phyloP scores from a whole-genome alignment of 1,284 basidiomycete genomes.

The Ceratobasidium theobromae region DNA sequence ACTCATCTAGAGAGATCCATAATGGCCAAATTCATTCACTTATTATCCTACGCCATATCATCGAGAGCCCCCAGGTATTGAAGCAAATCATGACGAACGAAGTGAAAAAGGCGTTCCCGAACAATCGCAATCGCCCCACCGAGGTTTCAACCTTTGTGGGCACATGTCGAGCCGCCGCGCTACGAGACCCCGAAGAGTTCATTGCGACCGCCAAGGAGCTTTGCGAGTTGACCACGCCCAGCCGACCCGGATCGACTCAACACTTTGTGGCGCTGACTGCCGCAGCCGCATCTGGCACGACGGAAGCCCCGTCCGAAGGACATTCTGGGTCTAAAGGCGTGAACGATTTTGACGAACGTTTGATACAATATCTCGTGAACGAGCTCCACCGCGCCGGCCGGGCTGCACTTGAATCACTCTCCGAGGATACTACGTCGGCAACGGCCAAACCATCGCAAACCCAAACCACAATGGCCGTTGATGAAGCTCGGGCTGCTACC shows the following conservation, averaged over 20 bases:
- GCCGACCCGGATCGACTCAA: conserved; percentile 54
- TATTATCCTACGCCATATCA: conserved; percentile 85
- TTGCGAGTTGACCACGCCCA: conserved; percentile 69
- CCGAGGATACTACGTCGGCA: conserved; percentile 22
- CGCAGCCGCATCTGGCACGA: conserved; percentile 35
- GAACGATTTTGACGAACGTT: conserved; percentile 11
- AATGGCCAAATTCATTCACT: conserved; percentile 83
- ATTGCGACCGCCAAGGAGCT: conserved; percentile 69
- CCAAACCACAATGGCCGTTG: conserved; percentile 24
- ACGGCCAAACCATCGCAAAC: conserved; percentile 5
- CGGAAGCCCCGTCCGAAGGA: conserved; percentile 14
- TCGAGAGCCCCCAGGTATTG: conserved; percentile 74
- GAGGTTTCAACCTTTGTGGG: conserved; percentile 78
- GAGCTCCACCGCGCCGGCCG: conserved; percentile 32
- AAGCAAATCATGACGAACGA: conserved; percentile 79
- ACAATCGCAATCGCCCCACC: conserved; percentile 65
- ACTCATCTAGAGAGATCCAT: conserved; percentile 49
- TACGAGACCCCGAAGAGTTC: conserved; percentile 81
- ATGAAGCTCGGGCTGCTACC: conserved; percentile 33
- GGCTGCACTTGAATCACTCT: conserved; percentile 3
- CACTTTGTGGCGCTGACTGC: conserved; percentile 55
- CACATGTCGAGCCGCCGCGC: conserved; percentile 75
- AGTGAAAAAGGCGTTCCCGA: conserved; percentile 73
- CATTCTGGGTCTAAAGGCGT: conserved; percentile 1
- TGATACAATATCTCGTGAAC: conserved; percentile 28